phyloP scores from a whole-genome alignment of 352 stramenopile species.

The Phytophthora constricta region DNA sequence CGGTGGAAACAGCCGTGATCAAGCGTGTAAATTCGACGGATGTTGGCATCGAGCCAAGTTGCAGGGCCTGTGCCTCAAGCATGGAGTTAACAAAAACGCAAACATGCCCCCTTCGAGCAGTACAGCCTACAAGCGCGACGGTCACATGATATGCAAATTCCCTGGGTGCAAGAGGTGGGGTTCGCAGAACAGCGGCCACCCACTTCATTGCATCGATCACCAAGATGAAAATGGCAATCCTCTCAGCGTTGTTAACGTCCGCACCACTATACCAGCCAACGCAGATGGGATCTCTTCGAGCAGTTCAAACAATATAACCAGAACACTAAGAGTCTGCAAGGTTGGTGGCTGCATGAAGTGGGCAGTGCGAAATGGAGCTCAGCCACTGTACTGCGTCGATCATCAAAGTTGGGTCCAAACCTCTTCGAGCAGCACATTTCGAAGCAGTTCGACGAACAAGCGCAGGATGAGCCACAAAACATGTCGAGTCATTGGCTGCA shows the following conservation, averaged over 20 bases:
- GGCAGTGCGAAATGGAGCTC: constrained; percentile 2
- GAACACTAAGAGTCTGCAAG: constrained; percentile 1
- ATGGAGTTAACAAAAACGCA: neutral
- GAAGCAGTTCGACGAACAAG: neutral
- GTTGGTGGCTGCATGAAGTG: constrained; percentile 4
- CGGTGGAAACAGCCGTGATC: neutral
- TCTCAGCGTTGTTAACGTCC: neutral
- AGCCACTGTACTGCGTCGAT: neutral
- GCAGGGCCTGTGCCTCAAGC: neutral
- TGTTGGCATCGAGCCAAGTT: neutral
- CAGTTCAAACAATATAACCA: neutral
- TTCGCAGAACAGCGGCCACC: neutral
- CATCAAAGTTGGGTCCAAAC: constrained; percentile 1
- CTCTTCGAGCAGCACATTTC: neutral
- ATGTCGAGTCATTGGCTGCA: neutral
- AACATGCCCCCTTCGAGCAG: neutral
- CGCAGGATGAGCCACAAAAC: neutral
- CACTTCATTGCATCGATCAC: neutral
- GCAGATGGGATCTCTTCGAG: neutral
- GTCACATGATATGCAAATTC: neutral
- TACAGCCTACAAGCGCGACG: neutral
- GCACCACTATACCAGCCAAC: neutral
- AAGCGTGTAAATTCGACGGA: neutral
- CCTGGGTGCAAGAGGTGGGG: neutral
- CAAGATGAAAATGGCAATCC: neutral